Evolutionary conservation across 176 grass and related monocot genomes (phyloP).

Genomic region (Neostapfia colusana): DNA sequence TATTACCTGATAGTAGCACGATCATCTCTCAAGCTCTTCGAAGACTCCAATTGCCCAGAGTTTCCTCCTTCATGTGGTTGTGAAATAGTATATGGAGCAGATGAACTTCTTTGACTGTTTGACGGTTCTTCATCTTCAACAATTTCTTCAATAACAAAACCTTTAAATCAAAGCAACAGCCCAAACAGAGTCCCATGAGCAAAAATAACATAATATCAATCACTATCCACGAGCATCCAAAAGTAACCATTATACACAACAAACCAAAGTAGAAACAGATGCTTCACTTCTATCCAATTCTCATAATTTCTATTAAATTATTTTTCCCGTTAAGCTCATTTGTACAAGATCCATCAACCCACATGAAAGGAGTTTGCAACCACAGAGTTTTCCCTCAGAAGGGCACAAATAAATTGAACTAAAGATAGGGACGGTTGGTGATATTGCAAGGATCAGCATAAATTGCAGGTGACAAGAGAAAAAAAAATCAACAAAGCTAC

Average conservation of each 20-base stretch:
- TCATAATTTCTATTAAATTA: constrained; percentile 5
- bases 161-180: constrained; percentile 43
- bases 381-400: neutral
- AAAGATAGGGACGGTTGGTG: neutral
- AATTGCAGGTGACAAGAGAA: neutral
- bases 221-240: neutral
- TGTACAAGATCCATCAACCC: neutral
- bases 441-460: neutral
- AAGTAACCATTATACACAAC: neutral
- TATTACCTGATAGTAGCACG: constrained; percentile 56
- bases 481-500: constrained; percentile 33
- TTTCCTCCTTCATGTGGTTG: constrained; percentile 48
- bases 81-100: constrained; percentile 46
- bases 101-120: constrained; percentile 49
- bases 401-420: neutral
- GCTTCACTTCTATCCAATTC: neutral
- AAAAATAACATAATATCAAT: constrained; percentile 16
- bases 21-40: constrained; percentile 53
- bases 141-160: constrained; percentile 92
- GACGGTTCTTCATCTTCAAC: constrained; percentile 54
- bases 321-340: constrained; percentile 7
- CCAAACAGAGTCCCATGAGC: constrained; percentile 27
- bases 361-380: neutral
- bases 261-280: constrained; percentile 26
- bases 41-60: constrained; percentile 36